These are phyloP conservation scores for Trichocomaceae sp. DNA, from an alignment of 2,329 filamentous ascomycete genomes.

Conservation along the genomic window DNA sequence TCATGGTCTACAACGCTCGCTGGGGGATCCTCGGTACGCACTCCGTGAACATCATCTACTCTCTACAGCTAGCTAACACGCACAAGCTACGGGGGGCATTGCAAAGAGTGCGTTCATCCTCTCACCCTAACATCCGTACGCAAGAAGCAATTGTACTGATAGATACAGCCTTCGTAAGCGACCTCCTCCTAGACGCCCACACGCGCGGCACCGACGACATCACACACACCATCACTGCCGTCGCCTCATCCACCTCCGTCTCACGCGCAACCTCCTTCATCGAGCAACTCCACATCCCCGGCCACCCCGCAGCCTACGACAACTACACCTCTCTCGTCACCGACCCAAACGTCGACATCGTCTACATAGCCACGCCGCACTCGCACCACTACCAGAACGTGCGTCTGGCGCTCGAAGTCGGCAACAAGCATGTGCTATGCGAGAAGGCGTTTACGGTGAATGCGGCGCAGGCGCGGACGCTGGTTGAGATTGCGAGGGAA, in stretches of 20 bases:
- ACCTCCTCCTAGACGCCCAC: slow-evolving; percentile 68
- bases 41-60: no score
- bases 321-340: slow-evolving; percentile 75
- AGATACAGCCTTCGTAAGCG: slow-evolving; percentile 59
- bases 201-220: slow-evolving; percentile 65
- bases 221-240: slow-evolving; percentile 69
- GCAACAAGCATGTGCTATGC: slow-evolving; percentile 75
- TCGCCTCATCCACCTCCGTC: slow-evolving; percentile 60
- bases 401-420: slow-evolving; percentile 73
- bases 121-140: no score
- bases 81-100: background rate
- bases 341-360: slow-evolving; percentile 71
- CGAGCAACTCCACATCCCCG: slow-evolving; percentile 60
- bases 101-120: background rate
- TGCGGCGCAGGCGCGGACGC: slow-evolving; percentile 64
- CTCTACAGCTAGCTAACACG: background rate
- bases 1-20: slow-evolving; percentile 26
- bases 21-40: slow-evolving; percentile 41
- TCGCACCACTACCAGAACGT: slow-evolving; percentile 90
- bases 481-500: slow-evolving; percentile 63
- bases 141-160: no score
- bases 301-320: slow-evolving; percentile 64
- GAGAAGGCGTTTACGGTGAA: slow-evolving; percentile 88
- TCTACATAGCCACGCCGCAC: slow-evolving; percentile 87
- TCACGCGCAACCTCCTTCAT: slow-evolving; percentile 67